These are phyloP conservation scores for Bipolaris zeicola DNA, from an alignment of 2,329 filamentous ascomycete species.

Conservation along the genomic window DNA sequence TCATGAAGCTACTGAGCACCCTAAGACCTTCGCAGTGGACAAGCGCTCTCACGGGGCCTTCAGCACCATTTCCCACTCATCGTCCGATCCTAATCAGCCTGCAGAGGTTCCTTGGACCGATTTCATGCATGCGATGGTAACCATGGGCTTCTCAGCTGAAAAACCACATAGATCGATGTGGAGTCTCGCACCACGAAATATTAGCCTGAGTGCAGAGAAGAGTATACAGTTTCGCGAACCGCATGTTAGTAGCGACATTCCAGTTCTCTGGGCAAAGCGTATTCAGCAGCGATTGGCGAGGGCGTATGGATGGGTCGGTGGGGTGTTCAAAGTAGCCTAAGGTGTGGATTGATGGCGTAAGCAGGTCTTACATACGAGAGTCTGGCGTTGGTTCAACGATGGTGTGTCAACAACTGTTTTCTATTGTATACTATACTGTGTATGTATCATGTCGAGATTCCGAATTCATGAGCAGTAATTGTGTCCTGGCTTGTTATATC, in stretches of 20 bases:
- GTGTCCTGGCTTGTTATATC: background rate
- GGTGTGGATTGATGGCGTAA: slow-evolving; percentile 1
- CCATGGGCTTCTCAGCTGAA: slow-evolving; percentile 58
- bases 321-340: slow-evolving; percentile 1
- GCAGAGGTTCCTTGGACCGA: slow-evolving; percentile 61
- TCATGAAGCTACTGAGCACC: slow-evolving; percentile 19
- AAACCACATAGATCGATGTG: slow-evolving; percentile 67
- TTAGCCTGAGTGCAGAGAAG: slow-evolving; percentile 45
- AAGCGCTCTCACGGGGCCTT: slow-evolving; percentile 52
- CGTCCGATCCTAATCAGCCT: slow-evolving; percentile 41
- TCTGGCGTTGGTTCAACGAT: background rate
- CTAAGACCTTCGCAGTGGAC: slow-evolving; percentile 13
- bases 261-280: slow-evolving; percentile 54
- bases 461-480: too few relatives aligned
- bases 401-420: background rate
- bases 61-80: slow-evolving; percentile 50
- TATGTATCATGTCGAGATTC: background rate
- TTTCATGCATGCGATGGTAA: slow-evolving; percentile 59
- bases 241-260: slow-evolving; percentile 60
- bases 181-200: slow-evolving; percentile 58
- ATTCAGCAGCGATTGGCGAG: slow-evolving; percentile 57
- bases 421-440: background rate
- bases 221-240: slow-evolving; percentile 61
- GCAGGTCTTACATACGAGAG: background rate
- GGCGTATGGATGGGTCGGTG: slow-evolving; percentile 56